A percentile compares a stretch with the other conserved stretches of the same genome.
These are phyloP conservation scores for Cladophialophora exuberans DNA, from an alignment of 2,329 filamentous ascomycete genomes.

Conservation along the genomic window DNA sequence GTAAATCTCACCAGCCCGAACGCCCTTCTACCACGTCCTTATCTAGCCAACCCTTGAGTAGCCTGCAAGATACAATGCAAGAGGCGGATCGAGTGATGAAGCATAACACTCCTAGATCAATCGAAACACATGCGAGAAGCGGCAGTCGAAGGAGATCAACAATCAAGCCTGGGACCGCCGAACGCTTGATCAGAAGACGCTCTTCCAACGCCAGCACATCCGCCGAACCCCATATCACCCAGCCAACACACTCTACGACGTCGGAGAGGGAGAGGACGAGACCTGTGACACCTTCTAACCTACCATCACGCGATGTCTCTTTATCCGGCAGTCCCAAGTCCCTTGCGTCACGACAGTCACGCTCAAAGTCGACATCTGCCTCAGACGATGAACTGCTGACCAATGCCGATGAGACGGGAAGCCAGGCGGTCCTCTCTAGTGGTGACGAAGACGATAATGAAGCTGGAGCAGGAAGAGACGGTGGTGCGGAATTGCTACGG, in stretches of 20 bases:
- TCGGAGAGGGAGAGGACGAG: slow-evolving; percentile 13
- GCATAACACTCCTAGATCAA: slow-evolving; percentile 31
- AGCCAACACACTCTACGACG: slow-evolving; percentile 13
- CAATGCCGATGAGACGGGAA: slow-evolving; percentile 55
- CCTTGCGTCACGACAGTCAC: slow-evolving; percentile 44
- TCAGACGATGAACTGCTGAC: slow-evolving; percentile 61
- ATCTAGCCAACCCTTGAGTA: slow-evolving; percentile 18
- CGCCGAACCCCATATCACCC: slow-evolving; percentile 26
- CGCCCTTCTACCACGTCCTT: slow-evolving; percentile 1
- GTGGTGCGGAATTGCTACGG: background rate
- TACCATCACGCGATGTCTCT: slow-evolving; percentile 43
- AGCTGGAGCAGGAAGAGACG: background rate
- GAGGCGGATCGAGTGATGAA: slow-evolving; percentile 35
- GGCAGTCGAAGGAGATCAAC: slow-evolving; percentile 33
- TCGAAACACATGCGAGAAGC: slow-evolving; percentile 35
- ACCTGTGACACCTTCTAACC: slow-evolving; percentile 36
- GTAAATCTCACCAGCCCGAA: slow-evolving; percentile 8
- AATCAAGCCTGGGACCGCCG: slow-evolving; percentile 30
- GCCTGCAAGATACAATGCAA: slow-evolving; percentile 42
- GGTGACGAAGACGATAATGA: slow-evolving; percentile 57
- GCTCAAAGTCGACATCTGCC: slow-evolving; percentile 60
- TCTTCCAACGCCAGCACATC: slow-evolving; percentile 25
- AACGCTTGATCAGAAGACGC: slow-evolving; percentile 20
- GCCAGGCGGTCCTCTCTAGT: slow-evolving; percentile 58
- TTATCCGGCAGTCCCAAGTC: slow-evolving; percentile 61